Evolutionary conservation across 1,284 basidiomycete genomes (phyloP), one percentile per base, ranked within the genome.

Genomic region (Somion occarium): DNA sequence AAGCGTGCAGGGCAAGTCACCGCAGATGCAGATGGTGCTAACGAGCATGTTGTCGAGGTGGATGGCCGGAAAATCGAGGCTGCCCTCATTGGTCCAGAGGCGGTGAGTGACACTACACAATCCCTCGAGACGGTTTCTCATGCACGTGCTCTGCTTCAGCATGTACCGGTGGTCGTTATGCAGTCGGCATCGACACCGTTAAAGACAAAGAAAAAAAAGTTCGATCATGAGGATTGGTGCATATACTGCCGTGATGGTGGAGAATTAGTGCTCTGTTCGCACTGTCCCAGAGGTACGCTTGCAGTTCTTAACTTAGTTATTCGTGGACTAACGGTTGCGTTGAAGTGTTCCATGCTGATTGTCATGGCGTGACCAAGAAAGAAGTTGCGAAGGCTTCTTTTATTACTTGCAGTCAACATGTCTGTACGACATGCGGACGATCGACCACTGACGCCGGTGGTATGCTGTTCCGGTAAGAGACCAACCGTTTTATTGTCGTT

Each of bases 191-290:
- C 13, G 18, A n/a, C 30, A 5, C 22, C 47, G 18, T 12, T n/a
- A 3, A 66, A 70, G 53, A 67, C 67, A 48, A 61, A 62, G 37
- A 62, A 61, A 25, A 7, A 24, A 42, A 61, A 60, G 55, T 73
- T 69, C 46, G 75, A 75, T 5, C 73, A 65, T 20, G 77, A 82
- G 58, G 79, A 83, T 53, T 79, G 70, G 66, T 84, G 82, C 59
- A 72, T 78, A 38, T 65, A 72, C 50, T 84, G 82, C 61, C 69
- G 76, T 39, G 82, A 84, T 49, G 80, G 81, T 1, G 82, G 82
- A 0, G 71, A 79, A 46, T 56, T 84, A 3, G 64, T 74, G 37
- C 51, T 74, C 5, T 84, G 82, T 56, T 46, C 49, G 19, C 50
- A 55, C 24, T 83, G 81, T 61, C 80, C 80, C 39, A 69, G 81